Evolutionary conservation across 1,284 basidiomycete genomes (phyloP).

Genomic region (Malassezia vespertilionis): DNA sequence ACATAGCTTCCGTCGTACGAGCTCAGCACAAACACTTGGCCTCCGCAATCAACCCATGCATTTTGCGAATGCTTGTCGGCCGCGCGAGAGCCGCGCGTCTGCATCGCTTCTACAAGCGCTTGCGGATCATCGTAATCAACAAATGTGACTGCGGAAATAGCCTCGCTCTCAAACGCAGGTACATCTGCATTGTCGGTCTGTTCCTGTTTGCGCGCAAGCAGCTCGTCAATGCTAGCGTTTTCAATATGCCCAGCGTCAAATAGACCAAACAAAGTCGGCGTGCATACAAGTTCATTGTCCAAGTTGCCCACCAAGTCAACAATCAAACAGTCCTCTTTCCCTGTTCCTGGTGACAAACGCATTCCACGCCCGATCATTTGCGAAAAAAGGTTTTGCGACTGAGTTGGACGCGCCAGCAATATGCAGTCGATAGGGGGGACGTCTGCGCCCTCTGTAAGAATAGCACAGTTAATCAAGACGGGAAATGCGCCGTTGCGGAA

Average conservation of each 20-base stretch:
- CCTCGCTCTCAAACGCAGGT: no score
- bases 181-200: no score
- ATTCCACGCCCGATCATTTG: slow-evolving; percentile 96
- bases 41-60: slow-evolving; percentile 75
- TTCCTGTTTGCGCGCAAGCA: no score
- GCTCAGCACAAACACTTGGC: slow-evolving; percentile 64
- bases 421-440: slow-evolving; percentile 66
- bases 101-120: slow-evolving; percentile 49
- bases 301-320: slow-evolving; percentile 82
- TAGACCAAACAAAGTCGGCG: slow-evolving; percentile 76
- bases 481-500: slow-evolving; percentile 69
- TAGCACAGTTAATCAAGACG: slow-evolving; percentile 82
- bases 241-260: slow-evolving; percentile 52
- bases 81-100: slow-evolving; percentile 51
- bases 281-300: slow-evolving; percentile 62
- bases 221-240: background rate
- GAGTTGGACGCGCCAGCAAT: slow-evolving; percentile 63
- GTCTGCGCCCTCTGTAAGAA: slow-evolving; percentile 53
- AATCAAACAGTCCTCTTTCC: slow-evolving; percentile 73
- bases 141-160: no score
- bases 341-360: slow-evolving; percentile 67
- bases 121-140: slow-evolving; percentile 72
- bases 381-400: slow-evolving; percentile 74
- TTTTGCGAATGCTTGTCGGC: slow-evolving; percentile 53
- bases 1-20: slow-evolving; percentile 63